Base-by-base conservation (phyloP, 2,329 filamentous ascomycete genomes). In the Aspergillus floridensis region DNA sequence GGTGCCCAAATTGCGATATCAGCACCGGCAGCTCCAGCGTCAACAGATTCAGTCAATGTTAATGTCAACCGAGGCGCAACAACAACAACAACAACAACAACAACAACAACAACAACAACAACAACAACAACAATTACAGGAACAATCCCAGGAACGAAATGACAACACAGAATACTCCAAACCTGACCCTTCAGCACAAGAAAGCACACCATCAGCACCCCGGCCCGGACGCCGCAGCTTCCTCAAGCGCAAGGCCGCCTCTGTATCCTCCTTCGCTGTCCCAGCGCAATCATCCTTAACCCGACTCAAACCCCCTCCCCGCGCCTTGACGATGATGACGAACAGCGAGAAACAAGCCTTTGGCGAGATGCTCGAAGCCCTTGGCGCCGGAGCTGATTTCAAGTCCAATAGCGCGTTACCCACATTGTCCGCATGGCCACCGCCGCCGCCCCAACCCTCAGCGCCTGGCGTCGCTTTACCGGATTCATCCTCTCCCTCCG, bases 221-320 rank as follows among this genome's bases (percentile, higher is more conserved):
- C 10, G 59, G 52, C 16, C 60, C 60, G 38, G 38, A n/a, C 65
- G 65, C 5, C 65, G 51, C 57, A 66, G 54, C 35, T 73, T 41
- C 38, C 47, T 63, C 4, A 31, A 53, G 41, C 58, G 52, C 7
- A 32, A 19, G n/a, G 52, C 51, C 12, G 41, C 49, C 44, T 38
- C 50, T 12, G 53, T 41, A 19, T 35, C 32, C 14, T 16, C 32
- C 14, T 6, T 35, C 32, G 19, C 46, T 21, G 16, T 26, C 19
- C 38, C 48, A 22, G n/a, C 19, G 14, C 49, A 24, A 7, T 21
- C 10, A 3, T 22, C 16, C 46, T 5, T 6, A n/a, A 32, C 29
- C 6, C 44, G 21, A 8, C 10, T 12, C 14, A 12, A 22, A 14
- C 24, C 26, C 5, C 41, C 29, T 29, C 46, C 50, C 19, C 14